Conservation (phyloP, 2,329 filamentous ascomycete species). For the Fusarium chaquense region DNA sequence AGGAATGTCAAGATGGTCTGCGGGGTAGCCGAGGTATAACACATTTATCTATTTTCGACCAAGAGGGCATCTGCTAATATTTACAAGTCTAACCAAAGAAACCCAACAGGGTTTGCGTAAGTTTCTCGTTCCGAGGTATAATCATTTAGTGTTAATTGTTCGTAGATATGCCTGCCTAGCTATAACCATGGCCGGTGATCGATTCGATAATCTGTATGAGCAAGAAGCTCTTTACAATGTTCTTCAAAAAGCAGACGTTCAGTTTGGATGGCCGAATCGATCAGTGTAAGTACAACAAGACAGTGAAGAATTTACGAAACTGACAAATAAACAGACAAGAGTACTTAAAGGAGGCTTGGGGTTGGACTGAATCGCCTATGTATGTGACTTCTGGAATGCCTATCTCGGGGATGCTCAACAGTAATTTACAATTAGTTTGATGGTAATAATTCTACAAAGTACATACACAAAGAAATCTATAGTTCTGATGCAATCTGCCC, state of each 20-base stretch:
- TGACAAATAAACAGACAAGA: slow-evolving; percentile 34
- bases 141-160: not conserved
- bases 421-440: slow-evolving; percentile 27
- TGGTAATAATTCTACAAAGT: not conserved
- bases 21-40: slow-evolving; percentile 47
- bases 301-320: fast-evolving
- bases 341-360: slow-evolving; percentile 44
- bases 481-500: not conserved
- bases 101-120: slow-evolving; percentile 41
- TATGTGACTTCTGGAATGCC: slow-evolving; percentile 37
- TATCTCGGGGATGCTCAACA: slow-evolving; percentile 41
- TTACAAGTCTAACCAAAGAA: slow-evolving; percentile 41
- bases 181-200: slow-evolving; percentile 53
- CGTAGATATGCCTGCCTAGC: slow-evolving; percentile 47
- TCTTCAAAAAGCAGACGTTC: slow-evolving; percentile 49
- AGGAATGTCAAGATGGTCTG: slow-evolving; percentile 47
- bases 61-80: not conserved
- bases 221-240: slow-evolving; percentile 55
- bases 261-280: slow-evolving; percentile 48
- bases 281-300: slow-evolving; percentile 40
- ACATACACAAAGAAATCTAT: not conserved
- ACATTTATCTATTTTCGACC: not conserved
- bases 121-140: not conserved
- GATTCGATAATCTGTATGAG: slow-evolving; percentile 53
- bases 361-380: slow-evolving; percentile 41